These are phyloP conservation scores for Xylariaceae sp. DNA, from an alignment of 2,329 filamentous ascomycete genomes.

Conservation along the genomic window DNA sequence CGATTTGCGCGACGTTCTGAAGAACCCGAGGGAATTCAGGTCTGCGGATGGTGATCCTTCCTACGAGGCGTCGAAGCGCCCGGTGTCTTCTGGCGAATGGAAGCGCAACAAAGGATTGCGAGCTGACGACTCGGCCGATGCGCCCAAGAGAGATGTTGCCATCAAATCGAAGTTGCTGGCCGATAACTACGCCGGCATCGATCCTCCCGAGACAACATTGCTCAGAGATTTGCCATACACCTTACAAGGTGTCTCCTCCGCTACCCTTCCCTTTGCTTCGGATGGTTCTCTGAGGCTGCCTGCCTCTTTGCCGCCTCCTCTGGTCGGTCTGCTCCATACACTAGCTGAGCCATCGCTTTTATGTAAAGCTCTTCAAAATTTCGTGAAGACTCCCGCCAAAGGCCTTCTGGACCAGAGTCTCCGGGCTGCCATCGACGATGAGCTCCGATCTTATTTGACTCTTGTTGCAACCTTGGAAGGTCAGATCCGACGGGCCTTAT, in stretches of 20 bases:
- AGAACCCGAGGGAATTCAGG: slow-evolving; percentile 27
- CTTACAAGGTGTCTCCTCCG: slow-evolving; percentile 84
- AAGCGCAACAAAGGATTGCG: slow-evolving; percentile 28
- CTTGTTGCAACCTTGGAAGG: slow-evolving; percentile 88
- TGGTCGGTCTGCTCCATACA: slow-evolving; percentile 81
- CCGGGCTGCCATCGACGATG: slow-evolving; percentile 75
- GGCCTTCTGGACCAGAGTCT: slow-evolving; percentile 91
- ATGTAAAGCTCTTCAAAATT: slow-evolving; percentile 73
- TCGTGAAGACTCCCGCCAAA: slow-evolving; percentile 73
- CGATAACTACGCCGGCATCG: slow-evolving; percentile 50
- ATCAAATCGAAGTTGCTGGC: slow-evolving; percentile 54
- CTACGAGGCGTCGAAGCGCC: slow-evolving; percentile 7
- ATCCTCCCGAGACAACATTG: slow-evolving; percentile 60
- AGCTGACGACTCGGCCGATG: slow-evolving; percentile 16
- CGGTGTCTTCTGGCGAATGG: slow-evolving; percentile 23
- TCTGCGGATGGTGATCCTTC: slow-evolving; percentile 21
- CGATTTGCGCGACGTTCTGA: slow-evolving; percentile 29
- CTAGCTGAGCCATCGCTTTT: slow-evolving; percentile 91
- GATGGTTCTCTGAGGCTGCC: slow-evolving; percentile 70
- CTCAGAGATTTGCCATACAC: slow-evolving; percentile 85
- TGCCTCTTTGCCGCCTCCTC: slow-evolving; percentile 69
- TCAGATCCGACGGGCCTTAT: slow-evolving; percentile 79
- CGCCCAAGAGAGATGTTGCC: slow-evolving; percentile 44
- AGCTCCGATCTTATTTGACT: slow-evolving; percentile 83
- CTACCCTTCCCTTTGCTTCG: slow-evolving; percentile 70